These are phyloP conservation scores for Rhododendron simsii DNA, from an alignment of 148 eudicot genomes.

Conservation along the genomic window DNA sequence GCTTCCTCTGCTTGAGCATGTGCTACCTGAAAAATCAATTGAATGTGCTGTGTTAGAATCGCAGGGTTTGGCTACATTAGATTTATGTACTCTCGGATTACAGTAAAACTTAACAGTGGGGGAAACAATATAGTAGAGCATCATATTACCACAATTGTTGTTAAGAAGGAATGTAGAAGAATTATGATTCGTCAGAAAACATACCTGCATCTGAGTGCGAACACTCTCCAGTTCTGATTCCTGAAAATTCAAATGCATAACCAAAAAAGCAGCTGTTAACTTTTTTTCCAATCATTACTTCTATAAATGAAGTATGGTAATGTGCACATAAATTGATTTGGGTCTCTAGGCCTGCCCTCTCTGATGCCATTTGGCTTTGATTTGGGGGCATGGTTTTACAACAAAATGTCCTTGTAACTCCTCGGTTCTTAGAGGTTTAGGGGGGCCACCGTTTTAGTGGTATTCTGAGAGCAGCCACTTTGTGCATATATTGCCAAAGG, in stretches of 20 bases:
- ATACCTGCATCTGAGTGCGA: constrained; percentile 91
- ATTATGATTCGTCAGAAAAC: constrained; percentile 1
- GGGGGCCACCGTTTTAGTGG: no score
- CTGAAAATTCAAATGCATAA: constrained; percentile 29
- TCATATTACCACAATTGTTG: constrained; percentile 1
- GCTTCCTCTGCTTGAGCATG: constrained; percentile 75
- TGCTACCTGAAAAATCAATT: constrained; percentile 56
- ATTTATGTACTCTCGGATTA: not conserved
- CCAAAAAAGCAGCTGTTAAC: not conserved
- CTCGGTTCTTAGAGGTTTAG: no score
- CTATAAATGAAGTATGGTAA: no score
- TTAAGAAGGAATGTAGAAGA: not conserved
- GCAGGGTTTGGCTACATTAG: not conserved
- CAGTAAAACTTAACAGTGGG: not conserved
- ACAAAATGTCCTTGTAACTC: no score
- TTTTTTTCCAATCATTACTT: not conserved
- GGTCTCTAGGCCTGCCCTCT: no score
- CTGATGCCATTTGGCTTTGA: no score
- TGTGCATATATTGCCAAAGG: no score
- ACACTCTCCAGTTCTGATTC: constrained; percentile 90
- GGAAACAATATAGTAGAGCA: not conserved
- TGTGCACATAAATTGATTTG: no score
- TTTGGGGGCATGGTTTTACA: no score
- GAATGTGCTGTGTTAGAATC: not conserved
- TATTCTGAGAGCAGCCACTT: no score